phyloP scores from a whole-genome alignment of 768 basidiomycete species.

The Hygrophoropsis aurantiaca region DNA sequence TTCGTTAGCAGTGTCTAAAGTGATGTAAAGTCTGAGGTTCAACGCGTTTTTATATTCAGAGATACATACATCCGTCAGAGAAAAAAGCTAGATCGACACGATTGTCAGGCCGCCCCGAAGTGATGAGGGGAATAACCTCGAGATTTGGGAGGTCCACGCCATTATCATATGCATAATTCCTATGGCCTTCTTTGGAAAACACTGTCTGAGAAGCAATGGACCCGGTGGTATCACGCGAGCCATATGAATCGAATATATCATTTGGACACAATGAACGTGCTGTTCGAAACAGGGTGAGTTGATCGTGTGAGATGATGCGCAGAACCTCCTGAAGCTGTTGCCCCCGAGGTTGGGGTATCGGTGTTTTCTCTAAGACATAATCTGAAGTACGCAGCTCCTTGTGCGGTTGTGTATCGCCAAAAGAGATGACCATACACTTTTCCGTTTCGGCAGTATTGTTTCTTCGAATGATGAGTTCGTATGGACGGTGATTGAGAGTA shows the following conservation, averaged over 20 bases:
- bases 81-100: slow-evolving; percentile 78
- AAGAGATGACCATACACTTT: slow-evolving; percentile 16
- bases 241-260: slow-evolving; percentile 12
- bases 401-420: slow-evolving; percentile 17
- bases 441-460: slow-evolving; percentile 15
- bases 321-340: slow-evolving; percentile 9
- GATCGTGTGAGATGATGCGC: slow-evolving; percentile 20
- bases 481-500: neutral
- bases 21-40: neutral
- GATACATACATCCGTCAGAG: slow-evolving; percentile 68
- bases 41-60: neutral
- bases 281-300: slow-evolving; percentile 10
- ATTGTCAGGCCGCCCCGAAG: slow-evolving; percentile 63
- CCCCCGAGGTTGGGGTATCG: slow-evolving; percentile 6
- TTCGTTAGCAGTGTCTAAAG: slow-evolving; percentile 55
- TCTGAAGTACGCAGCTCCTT: slow-evolving; percentile 13
- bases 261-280: slow-evolving; percentile 23
- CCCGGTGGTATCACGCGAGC: neutral
- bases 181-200: neutral
- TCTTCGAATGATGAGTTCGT: slow-evolving; percentile 20
- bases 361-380: slow-evolving; percentile 10
- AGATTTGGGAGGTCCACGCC: slow-evolving; percentile 40
- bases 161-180: neutral
- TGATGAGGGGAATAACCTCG: slow-evolving; percentile 54
- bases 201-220: neutral